phyloP scores from a whole-genome alignment of 164 flowering plant species.

The Annona cherimola region DNA sequence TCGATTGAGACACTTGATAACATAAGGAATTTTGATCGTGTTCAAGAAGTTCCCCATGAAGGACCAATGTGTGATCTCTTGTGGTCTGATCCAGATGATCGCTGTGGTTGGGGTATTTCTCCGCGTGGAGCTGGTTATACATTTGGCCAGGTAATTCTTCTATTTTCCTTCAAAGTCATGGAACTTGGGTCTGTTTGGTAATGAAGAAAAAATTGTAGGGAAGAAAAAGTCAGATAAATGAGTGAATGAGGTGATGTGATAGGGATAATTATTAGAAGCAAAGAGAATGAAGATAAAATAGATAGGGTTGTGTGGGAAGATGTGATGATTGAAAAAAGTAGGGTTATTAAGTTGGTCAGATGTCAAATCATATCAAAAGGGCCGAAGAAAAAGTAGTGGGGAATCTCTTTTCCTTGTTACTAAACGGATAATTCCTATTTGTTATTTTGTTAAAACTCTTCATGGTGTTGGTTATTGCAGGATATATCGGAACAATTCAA shows the following conservation, averaged over 20 bases:
- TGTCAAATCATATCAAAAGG: too few species aligned
- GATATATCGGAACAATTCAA: slow-evolving; percentile 98
- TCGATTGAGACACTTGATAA: slow-evolving; percentile 92
- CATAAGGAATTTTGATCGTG: slow-evolving; percentile 88
- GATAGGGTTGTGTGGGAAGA: too few species aligned
- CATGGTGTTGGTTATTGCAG: slow-evolving; percentile 26
- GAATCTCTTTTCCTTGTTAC: too few species aligned
- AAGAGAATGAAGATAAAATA: too few species aligned
- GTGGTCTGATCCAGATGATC: slow-evolving; percentile 98
- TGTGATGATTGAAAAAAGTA: too few species aligned
- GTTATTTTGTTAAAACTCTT: too few species aligned
- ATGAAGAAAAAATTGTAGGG: not conserved
- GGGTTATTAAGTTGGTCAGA: too few species aligned
- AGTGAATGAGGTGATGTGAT: too few species aligned
- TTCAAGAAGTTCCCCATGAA: slow-evolving; percentile 97
- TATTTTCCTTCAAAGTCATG: not conserved
- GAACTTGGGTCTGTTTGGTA: not conserved
- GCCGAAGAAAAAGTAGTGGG: too few species aligned
- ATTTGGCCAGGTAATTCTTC: slow-evolving; percentile 65
- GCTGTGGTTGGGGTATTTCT: slow-evolving; percentile 99
- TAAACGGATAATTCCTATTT: too few species aligned
- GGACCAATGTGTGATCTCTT: slow-evolving; percentile 97
- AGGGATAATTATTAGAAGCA: too few species aligned
- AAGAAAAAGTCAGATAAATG: too few species aligned
- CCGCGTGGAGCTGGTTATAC: slow-evolving; percentile 98